A percentile compares a stretch with the other conserved stretches of the same genome.
Conservation (phyloP, 805 yeast species). For the Hanseniaspora vineae region DNA sequence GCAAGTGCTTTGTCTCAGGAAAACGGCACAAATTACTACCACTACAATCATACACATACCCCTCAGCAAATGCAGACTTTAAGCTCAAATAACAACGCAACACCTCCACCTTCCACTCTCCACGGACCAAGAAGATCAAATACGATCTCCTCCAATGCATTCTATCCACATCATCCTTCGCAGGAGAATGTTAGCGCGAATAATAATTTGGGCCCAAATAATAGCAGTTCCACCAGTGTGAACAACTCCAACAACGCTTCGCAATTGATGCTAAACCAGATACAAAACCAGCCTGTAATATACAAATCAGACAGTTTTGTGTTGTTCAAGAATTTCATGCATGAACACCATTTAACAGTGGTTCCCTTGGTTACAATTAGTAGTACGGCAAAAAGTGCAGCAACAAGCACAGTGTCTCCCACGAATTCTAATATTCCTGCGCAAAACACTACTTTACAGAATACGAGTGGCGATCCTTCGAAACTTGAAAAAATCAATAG, state of each 20-base stretch:
- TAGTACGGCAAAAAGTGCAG: not conserved
- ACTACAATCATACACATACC: too few relatives aligned
- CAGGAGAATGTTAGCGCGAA: conserved; percentile 2
- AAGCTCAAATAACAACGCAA: too few relatives aligned
- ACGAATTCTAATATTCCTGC: not conserved
- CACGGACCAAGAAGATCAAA: not conserved
- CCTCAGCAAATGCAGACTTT: too few relatives aligned
- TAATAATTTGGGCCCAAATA: not conserved
- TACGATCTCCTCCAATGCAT: not conserved
- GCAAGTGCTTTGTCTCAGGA: not conserved
- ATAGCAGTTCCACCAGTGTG: too few relatives aligned
- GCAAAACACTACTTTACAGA: too few relatives aligned
- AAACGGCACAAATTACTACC: not conserved
- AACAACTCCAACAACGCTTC: too few relatives aligned
- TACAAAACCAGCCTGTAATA: conserved; percentile 6
- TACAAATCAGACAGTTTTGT: conserved; percentile 14
- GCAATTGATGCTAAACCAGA: too few relatives aligned
- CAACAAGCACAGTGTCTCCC: conserved; percentile 1
- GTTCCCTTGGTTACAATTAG: conserved; percentile 9
- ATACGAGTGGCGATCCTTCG: too few relatives aligned
- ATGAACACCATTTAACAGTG: conserved; percentile 16
- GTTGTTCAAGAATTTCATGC: conserved; percentile 16
- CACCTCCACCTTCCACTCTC: too few relatives aligned
- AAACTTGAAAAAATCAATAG: too few relatives aligned
- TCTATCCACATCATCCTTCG: conserved; percentile 5